Evolutionary conservation across 768 basidiomycete species (phyloP).

Genomic region (Trametes cinnabarina): DNA sequence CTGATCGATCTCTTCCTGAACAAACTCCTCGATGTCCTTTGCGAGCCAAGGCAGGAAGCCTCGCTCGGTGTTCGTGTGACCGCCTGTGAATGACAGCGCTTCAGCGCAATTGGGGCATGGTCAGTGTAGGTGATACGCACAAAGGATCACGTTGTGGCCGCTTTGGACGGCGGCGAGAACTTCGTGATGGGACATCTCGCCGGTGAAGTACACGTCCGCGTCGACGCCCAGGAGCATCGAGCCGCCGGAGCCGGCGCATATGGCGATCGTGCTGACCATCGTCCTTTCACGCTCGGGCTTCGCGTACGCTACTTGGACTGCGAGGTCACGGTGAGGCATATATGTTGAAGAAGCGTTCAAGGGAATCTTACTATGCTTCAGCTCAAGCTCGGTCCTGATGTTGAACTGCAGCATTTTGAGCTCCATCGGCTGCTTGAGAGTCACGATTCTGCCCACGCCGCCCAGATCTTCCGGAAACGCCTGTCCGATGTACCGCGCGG

Average conservation of each 20-base stretch:
- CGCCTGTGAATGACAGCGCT: slow-evolving; percentile 48
- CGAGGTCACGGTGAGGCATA: slow-evolving; percentile 19
- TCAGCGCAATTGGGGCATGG: slow-evolving; percentile 7
- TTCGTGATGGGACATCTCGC: slow-evolving; percentile 92
- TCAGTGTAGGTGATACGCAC: slow-evolving; percentile 43
- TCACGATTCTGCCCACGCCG: slow-evolving; percentile 70
- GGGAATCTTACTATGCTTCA: slow-evolving; percentile 52
- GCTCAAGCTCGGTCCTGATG: slow-evolving; percentile 66
- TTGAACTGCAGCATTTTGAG: slow-evolving; percentile 61
- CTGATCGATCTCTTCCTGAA: slow-evolving; percentile 42
- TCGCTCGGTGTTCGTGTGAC: slow-evolving; percentile 94
- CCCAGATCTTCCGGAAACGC: slow-evolving; percentile 32
- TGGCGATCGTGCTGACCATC: slow-evolving; percentile 61
- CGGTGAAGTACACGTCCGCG: slow-evolving; percentile 90
- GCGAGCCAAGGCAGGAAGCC: slow-evolving; percentile 83
- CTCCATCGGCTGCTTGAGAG: slow-evolving; percentile 51
- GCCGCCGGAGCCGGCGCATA: slow-evolving; percentile 90
- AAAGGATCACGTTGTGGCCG: slow-evolving; percentile 80
- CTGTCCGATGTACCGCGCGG: slow-evolving; percentile 29
- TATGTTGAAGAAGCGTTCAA: slow-evolving; percentile 10
- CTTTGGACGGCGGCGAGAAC: slow-evolving; percentile 76
- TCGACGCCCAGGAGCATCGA: slow-evolving; percentile 66
- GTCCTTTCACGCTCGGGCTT: slow-evolving; percentile 25
- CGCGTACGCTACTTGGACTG: slow-evolving; percentile 70
- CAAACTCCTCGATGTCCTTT: slow-evolving; percentile 52